Evolutionary conservation across 176 grass and related monocot genomes (phyloP), one percentile per base, ranked within the genome.

Genomic region (Aechmea fasciata): DNA sequence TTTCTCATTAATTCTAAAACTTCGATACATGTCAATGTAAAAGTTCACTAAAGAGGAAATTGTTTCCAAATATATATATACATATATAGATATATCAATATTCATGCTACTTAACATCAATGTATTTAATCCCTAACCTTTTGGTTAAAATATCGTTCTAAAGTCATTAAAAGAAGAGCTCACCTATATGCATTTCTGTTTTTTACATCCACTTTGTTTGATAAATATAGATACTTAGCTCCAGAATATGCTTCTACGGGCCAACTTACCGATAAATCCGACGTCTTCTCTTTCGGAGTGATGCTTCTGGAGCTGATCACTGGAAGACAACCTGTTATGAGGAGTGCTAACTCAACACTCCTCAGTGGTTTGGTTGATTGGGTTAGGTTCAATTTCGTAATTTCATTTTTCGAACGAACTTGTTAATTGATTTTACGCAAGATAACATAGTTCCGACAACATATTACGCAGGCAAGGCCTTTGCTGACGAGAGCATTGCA

Each of bases 311-410:
- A 66, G 48, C 18, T 75, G 17, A 64, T 75, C 54, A 75, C 72
- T 50, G 72, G 72, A 11, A 93, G 63, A 78, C 76, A 11, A 0
- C 85, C 90, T 41, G 64, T 86, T 24, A 51, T 89, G 25, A 67
- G 75, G 1, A 54, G 68, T 2, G 79, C 85, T 0, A 72, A 59
- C 13, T 64, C 72, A 26, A 22, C 54, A 17, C 4, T 14, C 54
- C 5, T 17, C 3, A 10, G 23, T 65, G 50, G 76, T 49, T 22
- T 79, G 53, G 67, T 63, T 41, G 76, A 79, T 29, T 79, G 76
- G 76, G 76, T 79, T 29, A 18, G 76, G 63, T 11, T 24, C 33
- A 51, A 49, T 17, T 49, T 29, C 54, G 48, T 48, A 14, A 12
- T 71, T 17, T 41, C 50, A 51, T 69, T 13, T 13, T 2, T 65